A percentile compares a stretch with the other conserved stretches of the same genome.
phyloP scores from a whole-genome alignment of 208 protist species.

The Leishmania martiniquensis region DNA sequence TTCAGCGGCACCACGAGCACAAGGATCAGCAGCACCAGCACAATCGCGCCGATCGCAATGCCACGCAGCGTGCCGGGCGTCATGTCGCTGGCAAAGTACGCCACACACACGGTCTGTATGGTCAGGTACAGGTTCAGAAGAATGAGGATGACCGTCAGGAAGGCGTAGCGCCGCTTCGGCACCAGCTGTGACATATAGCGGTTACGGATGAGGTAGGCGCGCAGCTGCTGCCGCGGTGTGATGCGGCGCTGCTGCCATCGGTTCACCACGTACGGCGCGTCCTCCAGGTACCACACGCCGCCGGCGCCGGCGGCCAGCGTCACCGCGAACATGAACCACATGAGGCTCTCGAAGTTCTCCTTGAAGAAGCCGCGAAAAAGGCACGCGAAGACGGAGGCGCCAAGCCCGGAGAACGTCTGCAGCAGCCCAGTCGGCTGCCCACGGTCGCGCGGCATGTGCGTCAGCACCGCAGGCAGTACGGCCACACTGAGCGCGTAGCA shows the following conservation, averaged over 20 bases:
- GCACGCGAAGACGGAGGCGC: conserved; percentile 44
- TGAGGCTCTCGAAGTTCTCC: conserved; percentile 31
- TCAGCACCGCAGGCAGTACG: conserved; percentile 38
- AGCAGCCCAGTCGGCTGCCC: conserved; percentile 52
- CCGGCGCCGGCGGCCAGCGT: conserved; percentile 34
- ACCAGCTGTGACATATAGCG: conserved; percentile 65
- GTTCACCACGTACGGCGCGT: conserved; percentile 51
- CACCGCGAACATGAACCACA: conserved; percentile 48
- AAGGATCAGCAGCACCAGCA: conserved; percentile 24
- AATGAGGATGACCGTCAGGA: conserved; percentile 38
- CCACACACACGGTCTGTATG: conserved; percentile 44
- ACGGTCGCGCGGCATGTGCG: conserved; percentile 58
- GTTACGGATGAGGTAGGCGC: conserved; percentile 47
- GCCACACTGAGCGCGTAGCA: conserved; percentile 44
- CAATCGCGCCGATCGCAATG: conserved; percentile 48
- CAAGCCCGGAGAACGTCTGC: conserved; percentile 57
- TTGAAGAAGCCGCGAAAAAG: conserved; percentile 53
- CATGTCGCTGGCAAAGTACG: conserved; percentile 31
- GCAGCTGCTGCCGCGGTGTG: conserved; percentile 29
- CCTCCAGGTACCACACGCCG: conserved; percentile 38
- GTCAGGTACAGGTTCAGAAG: conserved; percentile 64
- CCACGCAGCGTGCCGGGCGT: conserved; percentile 34
- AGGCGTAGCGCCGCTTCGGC: conserved; percentile 42
- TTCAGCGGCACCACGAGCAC: conserved; percentile 41
- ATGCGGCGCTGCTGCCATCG: conserved; percentile 39